These are phyloP conservation scores for Gossypium rotundifolium DNA, from an alignment of 345 rosid species.

Conservation along the genomic window DNA sequence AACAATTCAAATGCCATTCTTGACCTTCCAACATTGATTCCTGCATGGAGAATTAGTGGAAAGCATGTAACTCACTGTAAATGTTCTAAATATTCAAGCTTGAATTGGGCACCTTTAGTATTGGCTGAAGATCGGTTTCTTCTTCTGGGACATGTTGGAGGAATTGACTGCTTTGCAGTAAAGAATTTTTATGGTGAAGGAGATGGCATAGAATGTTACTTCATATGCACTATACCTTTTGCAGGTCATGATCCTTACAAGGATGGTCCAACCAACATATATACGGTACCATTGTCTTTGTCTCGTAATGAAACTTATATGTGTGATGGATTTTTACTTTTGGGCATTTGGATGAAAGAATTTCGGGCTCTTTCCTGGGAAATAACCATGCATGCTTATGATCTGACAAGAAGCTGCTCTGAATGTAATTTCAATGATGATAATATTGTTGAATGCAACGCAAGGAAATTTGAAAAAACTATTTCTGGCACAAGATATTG, in stretches of 20 bases:
- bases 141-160: slow-evolving; percentile 64
- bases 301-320: slow-evolving; percentile 43
- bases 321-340: slow-evolving; percentile 53
- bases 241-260: slow-evolving; percentile 31
- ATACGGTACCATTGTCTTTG: slow-evolving; percentile 44
- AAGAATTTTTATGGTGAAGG: slow-evolving; percentile 32
- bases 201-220: slow-evolving; percentile 35
- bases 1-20: slow-evolving; percentile 31
- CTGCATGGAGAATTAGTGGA: slow-evolving; percentile 60
- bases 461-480: slow-evolving; percentile 42
- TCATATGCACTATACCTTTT: slow-evolving; percentile 66
- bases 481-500: slow-evolving; percentile 44
- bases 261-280: slow-evolving; percentile 61
- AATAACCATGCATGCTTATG: slow-evolving; percentile 49
- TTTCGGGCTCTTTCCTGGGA: slow-evolving; percentile 73
- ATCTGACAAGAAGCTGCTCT: slow-evolving; percentile 31
- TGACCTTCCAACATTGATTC: slow-evolving; percentile 39
- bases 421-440: slow-evolving; percentile 43
- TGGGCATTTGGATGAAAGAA: slow-evolving; percentile 59
- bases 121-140: slow-evolving; percentile 51
- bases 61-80: slow-evolving; percentile 37
- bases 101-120: slow-evolving; percentile 75
- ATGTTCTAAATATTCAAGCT: slow-evolving; percentile 51
- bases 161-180: slow-evolving; percentile 82
- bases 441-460: slow-evolving; percentile 23